Percentiles rank a stretch among this genome's conserved stretches.
Conservation (phyloP, 108 stramenopile genomes). For the Nitzschia sp. region DNA sequence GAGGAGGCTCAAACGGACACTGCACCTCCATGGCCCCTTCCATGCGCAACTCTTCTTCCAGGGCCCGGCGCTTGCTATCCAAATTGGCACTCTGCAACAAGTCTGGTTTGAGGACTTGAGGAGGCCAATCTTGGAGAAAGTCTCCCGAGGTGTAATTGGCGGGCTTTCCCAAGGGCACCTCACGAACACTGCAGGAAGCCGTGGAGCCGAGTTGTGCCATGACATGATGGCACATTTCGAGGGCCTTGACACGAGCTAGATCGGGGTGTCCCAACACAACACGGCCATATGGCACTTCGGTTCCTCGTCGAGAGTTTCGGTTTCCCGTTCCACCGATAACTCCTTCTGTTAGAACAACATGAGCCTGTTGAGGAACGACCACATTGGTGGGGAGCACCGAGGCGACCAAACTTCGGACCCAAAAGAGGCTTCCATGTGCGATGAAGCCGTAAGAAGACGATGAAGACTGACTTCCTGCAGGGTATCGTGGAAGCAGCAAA, state of each 20-base stretch:
- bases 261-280: slow-evolving; percentile 39
- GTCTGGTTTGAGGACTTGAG: slow-evolving; percentile 19
- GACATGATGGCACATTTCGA: slow-evolving; percentile 16
- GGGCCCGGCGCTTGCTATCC: slow-evolving; percentile 9
- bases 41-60: neutral
- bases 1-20: slow-evolving; percentile 33
- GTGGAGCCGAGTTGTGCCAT: slow-evolving; percentile 9
- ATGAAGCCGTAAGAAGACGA: slow-evolving; percentile 35
- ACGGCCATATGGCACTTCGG: slow-evolving; percentile 31
- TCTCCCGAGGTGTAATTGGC: slow-evolving; percentile 21
- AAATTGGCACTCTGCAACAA: neutral
- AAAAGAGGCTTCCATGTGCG: slow-evolving; percentile 34
- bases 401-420: slow-evolving; percentile 32
- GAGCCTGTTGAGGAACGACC: slow-evolving; percentile 8
- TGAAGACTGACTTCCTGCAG: slow-evolving; percentile 10
- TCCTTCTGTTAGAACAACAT: slow-evolving; percentile 35
- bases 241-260: slow-evolving; percentile 9
- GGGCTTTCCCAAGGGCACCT: slow-evolving; percentile 28
- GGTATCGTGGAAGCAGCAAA: slow-evolving; percentile 26
- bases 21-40: slow-evolving; percentile 10
- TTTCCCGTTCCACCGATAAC: slow-evolving; percentile 53
- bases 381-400: slow-evolving; percentile 1
- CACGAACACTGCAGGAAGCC: slow-evolving; percentile 1
- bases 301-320: slow-evolving; percentile 34
- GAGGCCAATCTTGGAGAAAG: slow-evolving; percentile 37